Percentiles rank a stretch among this genome's conserved stretches.
Conservation (phyloP, 1,139 yeast genomes). For the Candida tunisiensis region DNA sequence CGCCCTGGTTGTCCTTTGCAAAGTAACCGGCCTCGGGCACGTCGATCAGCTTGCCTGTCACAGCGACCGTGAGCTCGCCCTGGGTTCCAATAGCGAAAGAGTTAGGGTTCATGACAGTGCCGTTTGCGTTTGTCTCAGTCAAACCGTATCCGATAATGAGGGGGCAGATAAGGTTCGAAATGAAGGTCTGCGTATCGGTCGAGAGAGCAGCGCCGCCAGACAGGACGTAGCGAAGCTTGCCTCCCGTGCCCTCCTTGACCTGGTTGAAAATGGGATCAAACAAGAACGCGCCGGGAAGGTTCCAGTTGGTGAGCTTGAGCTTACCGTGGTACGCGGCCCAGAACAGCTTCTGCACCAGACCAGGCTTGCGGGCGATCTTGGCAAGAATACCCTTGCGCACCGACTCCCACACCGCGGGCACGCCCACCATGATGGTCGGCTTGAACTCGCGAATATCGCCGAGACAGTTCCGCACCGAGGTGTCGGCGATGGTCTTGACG, state of each 20-base stretch:
- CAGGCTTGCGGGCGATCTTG: constrained; percentile 54
- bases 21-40: constrained; percentile 85
- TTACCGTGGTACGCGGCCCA: constrained; percentile 83
- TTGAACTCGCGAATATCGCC: constrained; percentile 79
- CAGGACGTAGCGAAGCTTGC: constrained; percentile 51
- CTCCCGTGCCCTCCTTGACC: constrained; percentile 93
- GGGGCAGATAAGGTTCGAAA: constrained; percentile 65
- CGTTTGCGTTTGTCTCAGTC: constrained; percentile 91
- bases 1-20: constrained; percentile 91
- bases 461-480: constrained; percentile 64
- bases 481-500: constrained; percentile 80
- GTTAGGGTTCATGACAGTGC: constrained; percentile 49
- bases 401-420: constrained; percentile 97
- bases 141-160: constrained; percentile 93
- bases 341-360: constrained; percentile 59
- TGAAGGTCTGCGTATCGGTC: constrained; percentile 68
- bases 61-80: constrained; percentile 70
- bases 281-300: constrained; percentile 55
- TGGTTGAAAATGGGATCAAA: constrained; percentile 67
- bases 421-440: constrained; percentile 96
- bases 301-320: constrained; percentile 37
- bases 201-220: constrained; percentile 96
- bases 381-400: constrained; percentile 82
- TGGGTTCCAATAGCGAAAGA: constrained; percentile 57
- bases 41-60: constrained; percentile 81